These are phyloP conservation scores for Coemansia sp. DNA, from an alignment of 192 early-diverging fungal genomes.

Conservation along the genomic window DNA sequence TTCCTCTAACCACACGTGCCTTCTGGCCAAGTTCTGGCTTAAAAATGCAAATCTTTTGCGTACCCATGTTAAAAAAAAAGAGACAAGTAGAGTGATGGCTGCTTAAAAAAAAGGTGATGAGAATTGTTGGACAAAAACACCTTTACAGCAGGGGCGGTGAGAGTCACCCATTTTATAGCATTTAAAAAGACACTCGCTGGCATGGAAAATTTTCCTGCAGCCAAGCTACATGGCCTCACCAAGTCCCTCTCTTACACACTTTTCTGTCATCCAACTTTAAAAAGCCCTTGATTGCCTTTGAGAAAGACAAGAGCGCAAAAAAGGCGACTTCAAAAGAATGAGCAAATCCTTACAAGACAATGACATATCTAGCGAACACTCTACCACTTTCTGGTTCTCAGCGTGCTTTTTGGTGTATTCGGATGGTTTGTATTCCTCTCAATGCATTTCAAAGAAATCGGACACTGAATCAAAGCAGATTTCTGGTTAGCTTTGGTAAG, in stretches of 20 bases:
- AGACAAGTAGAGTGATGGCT: neutral
- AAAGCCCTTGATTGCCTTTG: neutral
- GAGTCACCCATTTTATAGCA: neutral
- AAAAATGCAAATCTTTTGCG: neutral
- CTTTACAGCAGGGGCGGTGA: neutral
- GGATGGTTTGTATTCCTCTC: neutral
- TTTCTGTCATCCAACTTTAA: neutral
- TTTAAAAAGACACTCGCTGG: neutral
- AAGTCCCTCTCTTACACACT: neutral
- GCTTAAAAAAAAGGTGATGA: neutral
- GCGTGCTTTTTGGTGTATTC: neutral
- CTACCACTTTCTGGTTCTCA: neutral
- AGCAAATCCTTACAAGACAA: neutral
- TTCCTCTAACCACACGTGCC: no score
- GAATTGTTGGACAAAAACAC: neutral
- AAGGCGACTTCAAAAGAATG: neutral
- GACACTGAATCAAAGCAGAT: neutral
- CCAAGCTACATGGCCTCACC: neutral
- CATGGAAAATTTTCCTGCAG: neutral
- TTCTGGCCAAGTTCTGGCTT: neutral
- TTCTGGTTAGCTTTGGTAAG: neutral
- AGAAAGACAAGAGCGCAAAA: neutral
- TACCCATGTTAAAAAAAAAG: neutral
- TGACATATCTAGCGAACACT: neutral
- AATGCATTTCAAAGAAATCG: neutral